Base-by-base conservation (phyloP, 768 basidiomycete species). In the Calocybe gangraenosa region DNA sequence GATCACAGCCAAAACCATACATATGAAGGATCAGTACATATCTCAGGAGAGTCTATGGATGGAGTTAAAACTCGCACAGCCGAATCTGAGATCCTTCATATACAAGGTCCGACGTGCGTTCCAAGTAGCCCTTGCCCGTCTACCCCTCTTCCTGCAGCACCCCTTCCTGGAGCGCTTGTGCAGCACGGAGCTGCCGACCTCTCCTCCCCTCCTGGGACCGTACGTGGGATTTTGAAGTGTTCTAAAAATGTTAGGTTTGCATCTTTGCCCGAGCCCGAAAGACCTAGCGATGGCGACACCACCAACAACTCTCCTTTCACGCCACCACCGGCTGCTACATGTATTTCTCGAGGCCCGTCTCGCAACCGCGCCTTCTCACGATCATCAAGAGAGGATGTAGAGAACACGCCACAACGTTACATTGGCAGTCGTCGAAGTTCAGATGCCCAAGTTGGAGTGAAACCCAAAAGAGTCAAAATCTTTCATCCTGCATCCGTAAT, bases 181-280 rank as follows among this genome's bases (percentile, higher is more conserved):
- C 50, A 46, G 13, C 23, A 37, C 11, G 46, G 42, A 21, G 41
- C 41, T 25, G 30, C 50, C 15, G 23, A 46, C 7, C 43, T 48
- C 9, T 41, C 51, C 10, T 54, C 58, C 17, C 58, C 58, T 4
- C 59, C 51, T 23, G 33, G 47, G 33, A 45, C 42, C 15, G 55
- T 61, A 19, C 60, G 64, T 18, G 63, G 68, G 31, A 68, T 70
- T 25, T 57, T 70, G 28, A 70, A 69, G 47, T 61, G 58, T 44
- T 62, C 56, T 56, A 74, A 69, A 47, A 72, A 62, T 33, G 73
- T 75, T 44, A 67, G 72, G 35, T 75, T 75, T 51, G 67, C 67
- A 11, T 63, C 63, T 35, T 52, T 66, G 33, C 65, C 66, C 10
- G 54, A 51, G 18, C 32, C 41, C 13, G 32, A 18, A 18, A 28